These are phyloP conservation scores for Blastobotrys serpentis DNA, from an alignment of 1,139 yeast species.

Conservation along the genomic window DNA sequence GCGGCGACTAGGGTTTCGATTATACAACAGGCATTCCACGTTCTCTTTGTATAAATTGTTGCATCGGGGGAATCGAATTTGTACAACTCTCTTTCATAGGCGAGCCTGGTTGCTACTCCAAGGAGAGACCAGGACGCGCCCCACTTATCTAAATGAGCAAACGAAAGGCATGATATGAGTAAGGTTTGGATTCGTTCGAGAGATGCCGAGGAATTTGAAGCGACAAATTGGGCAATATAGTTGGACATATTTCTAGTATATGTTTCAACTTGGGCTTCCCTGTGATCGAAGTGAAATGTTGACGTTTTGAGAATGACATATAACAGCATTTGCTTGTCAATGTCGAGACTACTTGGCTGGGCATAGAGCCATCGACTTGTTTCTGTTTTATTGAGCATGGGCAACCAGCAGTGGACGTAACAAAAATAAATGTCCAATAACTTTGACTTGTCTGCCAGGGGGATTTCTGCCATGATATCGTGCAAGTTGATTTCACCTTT, in stretches of 20 bases:
- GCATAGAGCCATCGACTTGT: slow-evolving; percentile 18
- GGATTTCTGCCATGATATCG: not conserved
- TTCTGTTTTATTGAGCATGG: slow-evolving; percentile 24
- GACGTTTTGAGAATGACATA: slow-evolving; percentile 15
- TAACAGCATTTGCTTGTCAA: slow-evolving; percentile 15
- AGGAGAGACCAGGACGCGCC: slow-evolving; percentile 21
- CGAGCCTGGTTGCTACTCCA: slow-evolving; percentile 22
- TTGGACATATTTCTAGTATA: not conserved
- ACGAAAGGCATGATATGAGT: slow-evolving; percentile 17
- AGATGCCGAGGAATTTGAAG: not conserved
- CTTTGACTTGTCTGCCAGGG: slow-evolving; percentile 14
- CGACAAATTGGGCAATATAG: slow-evolving; percentile 4
- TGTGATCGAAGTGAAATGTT: not conserved
- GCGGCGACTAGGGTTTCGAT: slow-evolving; percentile 26
- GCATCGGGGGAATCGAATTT: slow-evolving; percentile 1
- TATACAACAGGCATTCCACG: slow-evolving; percentile 27
- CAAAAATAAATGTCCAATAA: slow-evolving; percentile 23
- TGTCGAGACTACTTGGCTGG: slow-evolving; percentile 15
- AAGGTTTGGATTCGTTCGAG: slow-evolving; percentile 22
- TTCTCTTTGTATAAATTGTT: slow-evolving; percentile 19
- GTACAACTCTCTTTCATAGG: slow-evolving; percentile 21
- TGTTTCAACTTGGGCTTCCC: not conserved
- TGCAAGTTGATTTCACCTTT: not conserved
- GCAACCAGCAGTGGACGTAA: slow-evolving; percentile 25
- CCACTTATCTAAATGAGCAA: slow-evolving; percentile 21